Evolutionary conservation across 2,329 filamentous ascomycete species (phyloP).

Genomic region (Lasiodiplodia citricola): DNA sequence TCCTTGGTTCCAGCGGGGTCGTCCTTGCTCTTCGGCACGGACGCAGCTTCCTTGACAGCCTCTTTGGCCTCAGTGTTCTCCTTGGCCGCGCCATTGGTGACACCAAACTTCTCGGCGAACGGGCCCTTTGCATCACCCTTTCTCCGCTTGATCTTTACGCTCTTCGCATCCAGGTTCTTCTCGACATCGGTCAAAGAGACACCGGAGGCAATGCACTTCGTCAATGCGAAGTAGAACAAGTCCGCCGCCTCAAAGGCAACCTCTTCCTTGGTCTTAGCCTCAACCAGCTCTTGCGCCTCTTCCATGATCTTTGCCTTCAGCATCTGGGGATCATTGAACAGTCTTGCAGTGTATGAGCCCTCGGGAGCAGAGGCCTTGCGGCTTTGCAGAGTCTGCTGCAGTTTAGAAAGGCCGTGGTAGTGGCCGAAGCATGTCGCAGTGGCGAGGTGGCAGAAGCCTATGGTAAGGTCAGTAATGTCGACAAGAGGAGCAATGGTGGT

Average conservation of each 20-base stretch:
- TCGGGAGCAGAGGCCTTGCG: constrained; percentile 82
- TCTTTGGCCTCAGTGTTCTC: constrained; percentile 41
- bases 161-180: constrained; percentile 90
- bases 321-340: constrained; percentile 91
- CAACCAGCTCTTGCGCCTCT: constrained; percentile 92
- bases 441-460: constrained; percentile 88
- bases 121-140: constrained; percentile 93
- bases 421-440: constrained; percentile 93
- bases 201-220: constrained; percentile 84
- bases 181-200: constrained; percentile 90
- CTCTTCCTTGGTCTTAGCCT: constrained; percentile 80
- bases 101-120: constrained; percentile 77
- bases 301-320: constrained; percentile 97
- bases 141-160: constrained; percentile 90
- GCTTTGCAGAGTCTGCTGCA: constrained; percentile 84
- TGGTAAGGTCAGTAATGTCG: neutral
- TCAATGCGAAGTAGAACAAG: constrained; percentile 92
- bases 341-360: constrained; percentile 89
- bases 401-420: constrained; percentile 76
- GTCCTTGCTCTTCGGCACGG: constrained; percentile 57
- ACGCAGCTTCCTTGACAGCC: constrained; percentile 57
- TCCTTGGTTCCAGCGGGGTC: constrained; percentile 55
- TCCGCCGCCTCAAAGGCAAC: constrained; percentile 95
- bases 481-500: neutral
- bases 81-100: constrained; percentile 33